Evolutionary conservation across 2,329 filamentous ascomycete species (phyloP).

Genomic region (Xylariaceae sp.): DNA sequence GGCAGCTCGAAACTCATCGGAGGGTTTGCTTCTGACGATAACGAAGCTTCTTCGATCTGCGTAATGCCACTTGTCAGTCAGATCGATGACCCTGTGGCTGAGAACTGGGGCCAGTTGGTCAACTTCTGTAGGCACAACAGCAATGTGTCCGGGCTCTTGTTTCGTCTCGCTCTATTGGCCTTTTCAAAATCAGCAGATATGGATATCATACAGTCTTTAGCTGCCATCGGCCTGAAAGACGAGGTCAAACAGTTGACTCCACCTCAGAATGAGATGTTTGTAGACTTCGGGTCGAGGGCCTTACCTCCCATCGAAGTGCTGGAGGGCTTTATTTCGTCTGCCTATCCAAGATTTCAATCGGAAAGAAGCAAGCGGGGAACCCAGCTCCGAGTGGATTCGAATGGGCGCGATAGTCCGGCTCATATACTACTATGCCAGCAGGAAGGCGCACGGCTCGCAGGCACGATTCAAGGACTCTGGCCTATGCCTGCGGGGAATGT

Average conservation of each 20-base stretch:
- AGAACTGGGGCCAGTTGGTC: constrained; percentile 28
- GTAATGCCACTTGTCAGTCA: constrained; percentile 20
- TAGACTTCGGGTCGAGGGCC: constrained; percentile 17
- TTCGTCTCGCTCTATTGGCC: constrained; percentile 26
- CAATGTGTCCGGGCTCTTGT: constrained; percentile 17
- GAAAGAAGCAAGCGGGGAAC: background rate
- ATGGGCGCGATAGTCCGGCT: background rate
- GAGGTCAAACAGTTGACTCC: constrained; percentile 14
- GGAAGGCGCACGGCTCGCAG: background rate
- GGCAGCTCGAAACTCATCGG: constrained; percentile 26
- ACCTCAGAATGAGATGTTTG: constrained; percentile 14
- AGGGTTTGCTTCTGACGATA: constrained; percentile 24
- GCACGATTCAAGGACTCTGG: constrained; percentile 2
- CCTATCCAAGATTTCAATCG: constrained; percentile 2
- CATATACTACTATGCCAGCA: background rate
- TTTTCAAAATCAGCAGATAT: constrained; percentile 24
- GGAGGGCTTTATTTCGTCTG: constrained; percentile 11
- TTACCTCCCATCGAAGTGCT: constrained; percentile 12
- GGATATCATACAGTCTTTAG: constrained; percentile 19
- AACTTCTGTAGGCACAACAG: constrained; percentile 21
- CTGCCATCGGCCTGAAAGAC: constrained; percentile 11
- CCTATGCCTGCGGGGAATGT: background rate
- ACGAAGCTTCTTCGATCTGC: background rate
- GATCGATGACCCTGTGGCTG: constrained; percentile 25
- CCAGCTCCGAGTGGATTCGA: background rate